phyloP scores from a whole-genome alignment of 208 protist species.

The Acanthamoeba lenticulata region DNA sequence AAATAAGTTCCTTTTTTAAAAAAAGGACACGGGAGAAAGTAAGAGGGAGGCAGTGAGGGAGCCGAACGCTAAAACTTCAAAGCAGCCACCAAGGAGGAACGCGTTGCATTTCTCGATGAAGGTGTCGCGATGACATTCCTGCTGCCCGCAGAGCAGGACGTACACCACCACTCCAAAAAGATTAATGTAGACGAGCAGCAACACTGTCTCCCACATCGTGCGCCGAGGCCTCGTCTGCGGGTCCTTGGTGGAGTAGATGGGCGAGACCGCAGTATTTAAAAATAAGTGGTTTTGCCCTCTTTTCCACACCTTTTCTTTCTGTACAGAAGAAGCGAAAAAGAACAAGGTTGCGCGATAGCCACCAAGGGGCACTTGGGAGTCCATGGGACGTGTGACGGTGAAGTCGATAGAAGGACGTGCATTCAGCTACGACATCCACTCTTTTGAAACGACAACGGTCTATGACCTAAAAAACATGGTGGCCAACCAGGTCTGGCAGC shows the following conservation, averaged over 20 bases:
- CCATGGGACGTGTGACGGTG: no score
- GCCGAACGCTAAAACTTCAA: conserved; percentile 8
- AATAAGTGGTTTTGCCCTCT: no score
- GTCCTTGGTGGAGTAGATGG: background rate
- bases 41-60: background rate
- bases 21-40: background rate
- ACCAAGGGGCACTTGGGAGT: no score
- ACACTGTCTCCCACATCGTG: conserved; percentile 1
- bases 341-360: no score
- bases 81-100: conserved; percentile 33
- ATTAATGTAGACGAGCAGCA: conserved; percentile 45
- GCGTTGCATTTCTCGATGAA: background rate
- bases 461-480: no score
- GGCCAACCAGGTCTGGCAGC: no score
- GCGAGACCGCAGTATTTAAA: no score
- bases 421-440: no score
- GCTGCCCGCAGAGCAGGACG: conserved; percentile 56
- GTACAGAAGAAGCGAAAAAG: no score
- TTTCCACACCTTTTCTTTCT: no score
- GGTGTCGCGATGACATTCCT: conserved; percentile 51
- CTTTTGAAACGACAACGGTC: no score
- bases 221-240: background rate
- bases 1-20: background rate
- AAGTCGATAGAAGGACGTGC: no score
- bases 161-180: conserved; percentile 11